Percentiles rank a stretch among this genome's conserved stretches.
phyloP scores from a whole-genome alignment of 78 protist genomes.

The Trichosphaerium sp. region DNA sequence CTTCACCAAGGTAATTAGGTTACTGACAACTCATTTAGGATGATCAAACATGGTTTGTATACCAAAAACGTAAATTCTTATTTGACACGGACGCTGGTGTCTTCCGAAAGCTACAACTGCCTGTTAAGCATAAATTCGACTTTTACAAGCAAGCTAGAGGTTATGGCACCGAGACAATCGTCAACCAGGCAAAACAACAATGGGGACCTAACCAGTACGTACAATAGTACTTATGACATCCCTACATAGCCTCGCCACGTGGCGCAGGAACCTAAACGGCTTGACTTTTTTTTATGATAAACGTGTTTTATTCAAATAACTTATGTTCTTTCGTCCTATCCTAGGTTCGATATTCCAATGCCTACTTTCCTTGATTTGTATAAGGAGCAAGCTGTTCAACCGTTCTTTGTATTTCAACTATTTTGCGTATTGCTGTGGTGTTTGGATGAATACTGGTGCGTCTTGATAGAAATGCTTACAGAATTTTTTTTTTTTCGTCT shows the following conservation, averaged over 20 bases:
- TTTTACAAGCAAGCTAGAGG: not conserved
- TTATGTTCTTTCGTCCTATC: no score
- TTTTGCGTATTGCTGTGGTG: conserved; percentile 91
- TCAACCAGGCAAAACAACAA: not conserved
- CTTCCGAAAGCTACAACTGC: not conserved
- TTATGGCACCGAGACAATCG: not conserved
- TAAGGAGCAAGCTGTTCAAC: conserved; percentile 89
- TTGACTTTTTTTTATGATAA: no score
- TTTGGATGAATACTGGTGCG: conserved; percentile 90
- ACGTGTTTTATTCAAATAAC: no score
- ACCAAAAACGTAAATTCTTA: not conserved
- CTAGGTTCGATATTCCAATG: conserved; percentile 76
- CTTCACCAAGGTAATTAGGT: no score
- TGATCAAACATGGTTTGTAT: no score
- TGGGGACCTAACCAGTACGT: no score
- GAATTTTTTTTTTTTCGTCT: no score
- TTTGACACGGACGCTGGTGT: not conserved
- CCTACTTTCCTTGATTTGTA: conserved; percentile 79
- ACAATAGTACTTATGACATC: no score
- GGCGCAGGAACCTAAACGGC: no score
- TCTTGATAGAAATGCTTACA: no score
- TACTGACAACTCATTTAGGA: no score
- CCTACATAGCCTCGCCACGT: no score
- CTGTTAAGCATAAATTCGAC: not conserved
- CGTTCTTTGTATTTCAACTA: conserved; percentile 97